phyloP scores from a whole-genome alignment of 805 yeast genomes.

The Yarrowia bubula region DNA sequence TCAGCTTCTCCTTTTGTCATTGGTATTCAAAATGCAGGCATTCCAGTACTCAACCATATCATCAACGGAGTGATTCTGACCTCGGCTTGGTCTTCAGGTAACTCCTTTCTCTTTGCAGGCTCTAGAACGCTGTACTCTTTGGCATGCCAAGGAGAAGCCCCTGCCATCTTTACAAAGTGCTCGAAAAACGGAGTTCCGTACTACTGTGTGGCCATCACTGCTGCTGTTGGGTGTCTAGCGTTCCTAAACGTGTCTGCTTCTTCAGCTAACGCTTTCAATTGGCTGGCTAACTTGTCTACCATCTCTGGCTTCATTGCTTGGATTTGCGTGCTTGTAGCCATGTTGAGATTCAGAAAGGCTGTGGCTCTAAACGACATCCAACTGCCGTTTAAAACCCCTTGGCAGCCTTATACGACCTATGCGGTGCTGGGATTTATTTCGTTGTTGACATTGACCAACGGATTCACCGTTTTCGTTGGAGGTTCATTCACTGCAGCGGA shows the following conservation, averaged over 20 bases:
- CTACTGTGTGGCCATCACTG: slow-evolving; percentile 62
- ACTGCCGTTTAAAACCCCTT: slow-evolving; percentile 54
- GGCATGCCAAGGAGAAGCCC: slow-evolving; percentile 62
- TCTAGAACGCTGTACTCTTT: slow-evolving; percentile 58
- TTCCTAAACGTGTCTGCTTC: slow-evolving; percentile 63
- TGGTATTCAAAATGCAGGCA: slow-evolving; percentile 54
- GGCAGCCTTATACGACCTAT: slow-evolving; percentile 60
- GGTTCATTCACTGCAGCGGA: slow-evolving; percentile 50
- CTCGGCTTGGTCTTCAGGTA: slow-evolving; percentile 58
- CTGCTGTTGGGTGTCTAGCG: slow-evolving; percentile 58
- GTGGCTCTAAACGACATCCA: slow-evolving; percentile 50
- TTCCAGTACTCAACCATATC: slow-evolving; percentile 51
- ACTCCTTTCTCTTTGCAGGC: slow-evolving; percentile 57
- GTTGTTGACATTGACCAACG: slow-evolving; percentile 61
- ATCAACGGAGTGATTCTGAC: slow-evolving; percentile 56
- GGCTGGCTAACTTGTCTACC: slow-evolving; percentile 66
- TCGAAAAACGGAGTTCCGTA: slow-evolving; percentile 70
- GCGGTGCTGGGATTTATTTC: slow-evolving; percentile 51
- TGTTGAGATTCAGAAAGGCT: slow-evolving; percentile 64
- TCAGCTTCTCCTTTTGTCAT: slow-evolving; percentile 64
- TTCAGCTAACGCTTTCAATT: slow-evolving; percentile 55
- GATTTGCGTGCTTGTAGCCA: slow-evolving; percentile 54
- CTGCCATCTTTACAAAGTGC: slow-evolving; percentile 59
- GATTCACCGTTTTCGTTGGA: slow-evolving; percentile 63
- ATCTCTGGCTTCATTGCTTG: slow-evolving; percentile 67